Evolutionary conservation across 1,284 basidiomycete species (phyloP).

Genomic region (Ustilago trichophora): DNA sequence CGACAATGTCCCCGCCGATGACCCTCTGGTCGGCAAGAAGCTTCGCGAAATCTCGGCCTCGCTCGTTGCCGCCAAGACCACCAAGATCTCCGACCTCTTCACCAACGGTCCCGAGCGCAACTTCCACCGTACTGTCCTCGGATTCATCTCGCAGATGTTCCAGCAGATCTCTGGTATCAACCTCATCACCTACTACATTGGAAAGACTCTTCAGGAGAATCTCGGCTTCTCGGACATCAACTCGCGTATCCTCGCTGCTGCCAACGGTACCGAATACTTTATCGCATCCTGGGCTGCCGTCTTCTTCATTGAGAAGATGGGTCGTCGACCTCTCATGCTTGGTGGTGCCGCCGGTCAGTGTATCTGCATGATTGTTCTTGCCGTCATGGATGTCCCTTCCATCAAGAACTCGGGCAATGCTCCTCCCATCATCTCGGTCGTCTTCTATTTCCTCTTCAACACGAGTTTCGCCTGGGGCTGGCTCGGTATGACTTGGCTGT

Average conservation of each 20-base stretch:
- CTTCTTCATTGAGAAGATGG: constrained; percentile 58
- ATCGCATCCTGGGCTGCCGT: constrained; percentile 63
- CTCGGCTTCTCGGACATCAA: constrained; percentile 54
- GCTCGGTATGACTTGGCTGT: constrained; percentile 66
- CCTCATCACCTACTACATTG: constrained; percentile 65
- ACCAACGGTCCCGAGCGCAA: constrained; percentile 62
- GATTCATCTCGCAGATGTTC: constrained; percentile 63
- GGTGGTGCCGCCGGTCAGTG: constrained; percentile 55
- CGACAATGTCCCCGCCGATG: constrained; percentile 52
- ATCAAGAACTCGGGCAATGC: constrained; percentile 23
- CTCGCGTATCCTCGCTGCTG: constrained; percentile 61
- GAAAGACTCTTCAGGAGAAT: constrained; percentile 59
- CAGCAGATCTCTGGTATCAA: constrained; percentile 65
- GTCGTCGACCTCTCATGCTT: constrained; percentile 63
- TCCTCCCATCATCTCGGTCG: constrained; percentile 50
- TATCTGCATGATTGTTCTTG: constrained; percentile 59
- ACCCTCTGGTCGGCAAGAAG: constrained; percentile 51
- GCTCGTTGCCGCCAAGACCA: constrained; percentile 37
- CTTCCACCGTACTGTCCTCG: constrained; percentile 62
- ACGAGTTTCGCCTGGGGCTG: constrained; percentile 64
- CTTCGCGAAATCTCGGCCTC: constrained; percentile 56
- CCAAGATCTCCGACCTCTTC: constrained; percentile 52
- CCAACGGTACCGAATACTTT: constrained; percentile 65
- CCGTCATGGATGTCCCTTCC: constrained; percentile 24
- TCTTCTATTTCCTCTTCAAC: constrained; percentile 64